Conservation (phyloP, 768 basidiomycete genomes). For the Wakefieldia striispora region DNA sequence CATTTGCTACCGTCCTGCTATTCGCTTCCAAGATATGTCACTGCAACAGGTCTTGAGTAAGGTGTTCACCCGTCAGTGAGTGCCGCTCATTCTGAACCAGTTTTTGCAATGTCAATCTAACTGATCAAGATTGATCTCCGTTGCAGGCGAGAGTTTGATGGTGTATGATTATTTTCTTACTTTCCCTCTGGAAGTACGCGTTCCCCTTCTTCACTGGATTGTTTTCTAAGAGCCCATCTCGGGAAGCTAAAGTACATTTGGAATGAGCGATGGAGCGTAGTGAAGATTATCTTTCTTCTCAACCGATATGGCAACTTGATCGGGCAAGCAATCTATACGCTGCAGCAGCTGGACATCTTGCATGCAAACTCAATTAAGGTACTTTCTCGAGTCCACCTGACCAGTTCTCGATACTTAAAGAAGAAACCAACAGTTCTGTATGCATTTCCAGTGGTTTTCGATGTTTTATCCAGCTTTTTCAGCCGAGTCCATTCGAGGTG, state of each 20-base stretch:
- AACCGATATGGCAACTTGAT: constrained; percentile 16
- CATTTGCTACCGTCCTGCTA: too few relatives aligned
- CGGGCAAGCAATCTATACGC: constrained; percentile 3
- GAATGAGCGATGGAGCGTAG: not conserved
- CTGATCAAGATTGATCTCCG: not conserved
- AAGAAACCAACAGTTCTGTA: constrained; percentile 11
- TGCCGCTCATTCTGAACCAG: too few relatives aligned
- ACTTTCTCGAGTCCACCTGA: not conserved
- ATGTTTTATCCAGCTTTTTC: not conserved
- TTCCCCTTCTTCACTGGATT: too few relatives aligned
- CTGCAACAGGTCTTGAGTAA: not conserved
- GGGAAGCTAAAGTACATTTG: constrained; percentile 7
- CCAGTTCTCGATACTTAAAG: too few relatives aligned
- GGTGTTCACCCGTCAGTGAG: not conserved
- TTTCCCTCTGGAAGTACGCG: constrained; percentile 11
- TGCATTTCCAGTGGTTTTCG: not conserved
- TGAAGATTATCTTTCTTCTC: constrained; percentile 13
- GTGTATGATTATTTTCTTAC: constrained; percentile 11
- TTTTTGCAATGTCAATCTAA: not conserved
- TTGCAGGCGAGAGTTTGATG: constrained; percentile 3
- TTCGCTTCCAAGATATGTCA: not conserved
- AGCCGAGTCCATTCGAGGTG: constrained; percentile 13
- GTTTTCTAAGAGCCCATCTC: not conserved
- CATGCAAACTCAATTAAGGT: constrained; percentile 5
- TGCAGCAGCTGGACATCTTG: constrained; percentile 15